Evolutionary conservation across 1,284 basidiomycete species (phyloP), one percentile per base, ranked within the genome.

Genomic region (Austroboletus rostrupii): DNA sequence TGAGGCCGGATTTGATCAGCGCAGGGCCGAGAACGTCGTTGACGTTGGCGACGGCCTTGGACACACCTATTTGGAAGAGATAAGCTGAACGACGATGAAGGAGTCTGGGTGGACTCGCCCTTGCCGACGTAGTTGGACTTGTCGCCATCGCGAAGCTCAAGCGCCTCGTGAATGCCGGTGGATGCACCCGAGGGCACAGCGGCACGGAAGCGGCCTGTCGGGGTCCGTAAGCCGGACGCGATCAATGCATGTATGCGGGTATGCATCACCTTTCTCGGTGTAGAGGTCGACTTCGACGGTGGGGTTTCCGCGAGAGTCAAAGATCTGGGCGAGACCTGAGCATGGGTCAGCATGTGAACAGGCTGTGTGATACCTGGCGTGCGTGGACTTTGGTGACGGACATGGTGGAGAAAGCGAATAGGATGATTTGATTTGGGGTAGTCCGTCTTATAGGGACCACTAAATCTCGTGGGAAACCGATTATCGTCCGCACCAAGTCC

Each of bases 161-260:
- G 92, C 58, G 97, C 97, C 76, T 99, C 97, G 75, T 99, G 93
- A 61, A 93, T 78, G 79, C 97, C 97, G 52, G 96, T 99, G 54
- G 96, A 99, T 45, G 97, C 97, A 71, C 97, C 97, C 52, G 95
- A 98, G 50, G 97, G 97, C 42, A 99, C 97, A 58, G 92, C 84
- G 57, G 93, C 92, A 59, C 92, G 89, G 89, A 89, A 99, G 62
- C 86, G 87, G 58, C 96, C 95, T 96, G 57, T 53, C 21, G 48
- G 48, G 45, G 44, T 39, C 35, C 40, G 49, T 57, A 12, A 56
- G 45, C 29, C 5, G 20, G 37, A 38, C 40, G 31, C 17, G 32
- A 48, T 49, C 44, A 32, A 51, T 37, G 31, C 17, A 20, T 39
- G 33, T 39, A 38, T 43, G 43, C 28, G 28, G 37, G 39, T n/a